phyloP scores from a whole-genome alignment of 768 basidiomycete genomes.

The Lactarius sanguifluus region DNA sequence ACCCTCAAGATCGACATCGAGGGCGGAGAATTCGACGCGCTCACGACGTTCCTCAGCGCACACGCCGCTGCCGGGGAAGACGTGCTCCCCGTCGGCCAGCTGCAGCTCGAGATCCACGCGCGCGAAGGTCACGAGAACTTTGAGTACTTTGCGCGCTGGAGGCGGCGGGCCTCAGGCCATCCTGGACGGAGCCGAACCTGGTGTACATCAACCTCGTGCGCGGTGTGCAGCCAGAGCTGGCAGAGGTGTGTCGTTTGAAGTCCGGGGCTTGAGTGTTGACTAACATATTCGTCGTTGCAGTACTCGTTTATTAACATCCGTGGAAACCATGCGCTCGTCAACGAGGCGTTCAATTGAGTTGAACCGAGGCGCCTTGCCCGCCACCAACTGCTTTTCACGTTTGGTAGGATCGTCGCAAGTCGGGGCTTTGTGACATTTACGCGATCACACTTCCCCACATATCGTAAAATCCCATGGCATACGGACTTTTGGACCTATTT shows the following conservation, averaged over 20 bases:
- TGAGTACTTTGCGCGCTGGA: constrained; percentile 57
- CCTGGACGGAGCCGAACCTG: constrained; percentile 63
- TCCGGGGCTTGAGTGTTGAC: too few relatives aligned
- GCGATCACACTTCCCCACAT: background rate
- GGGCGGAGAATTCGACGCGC: constrained; percentile 62
- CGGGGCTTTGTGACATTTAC: background rate
- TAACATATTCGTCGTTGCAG: too few relatives aligned
- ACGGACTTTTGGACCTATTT: background rate
- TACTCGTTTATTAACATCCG: constrained; percentile 36
- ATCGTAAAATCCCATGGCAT: background rate
- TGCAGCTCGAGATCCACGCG: constrained; percentile 68
- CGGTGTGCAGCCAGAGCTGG: constrained; percentile 40
- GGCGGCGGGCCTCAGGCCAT: constrained; percentile 63
- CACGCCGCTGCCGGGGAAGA: constrained; percentile 26
- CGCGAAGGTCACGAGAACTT: constrained; percentile 39
- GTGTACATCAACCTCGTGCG: constrained; percentile 45
- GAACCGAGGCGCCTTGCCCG: background rate
- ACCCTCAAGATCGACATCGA: constrained; percentile 73
- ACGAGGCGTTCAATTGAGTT: constrained; percentile 2
- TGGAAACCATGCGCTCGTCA: constrained; percentile 32
- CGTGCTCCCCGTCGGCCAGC: constrained; percentile 63
- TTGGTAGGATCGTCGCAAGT: background rate
- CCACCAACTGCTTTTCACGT: background rate
- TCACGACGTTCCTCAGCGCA: constrained; percentile 46
- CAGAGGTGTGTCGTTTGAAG: constrained; percentile 37